Conservation (phyloP, 2,329 filamentous ascomycete species). For the Drechmeria coniospora region DNA sequence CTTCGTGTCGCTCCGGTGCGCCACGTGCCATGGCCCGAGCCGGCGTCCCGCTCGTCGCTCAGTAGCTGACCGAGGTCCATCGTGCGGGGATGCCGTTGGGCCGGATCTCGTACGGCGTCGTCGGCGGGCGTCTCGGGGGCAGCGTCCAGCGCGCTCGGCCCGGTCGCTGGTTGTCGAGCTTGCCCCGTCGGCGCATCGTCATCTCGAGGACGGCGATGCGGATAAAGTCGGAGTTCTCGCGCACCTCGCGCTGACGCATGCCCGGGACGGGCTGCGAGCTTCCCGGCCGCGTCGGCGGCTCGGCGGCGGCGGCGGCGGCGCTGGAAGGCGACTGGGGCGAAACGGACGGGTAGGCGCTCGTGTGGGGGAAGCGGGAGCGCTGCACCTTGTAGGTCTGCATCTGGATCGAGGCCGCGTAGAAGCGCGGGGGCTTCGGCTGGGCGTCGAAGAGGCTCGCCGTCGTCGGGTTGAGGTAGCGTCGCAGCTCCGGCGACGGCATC, state of each 20-base stretch:
- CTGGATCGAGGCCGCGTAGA: slow-evolving; percentile 52
- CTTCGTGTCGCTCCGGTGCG: too few species aligned
- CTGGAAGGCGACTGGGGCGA: slow-evolving; percentile 13
- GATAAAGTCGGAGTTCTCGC: slow-evolving; percentile 57
- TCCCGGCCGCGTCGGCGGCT: slow-evolving; percentile 9
- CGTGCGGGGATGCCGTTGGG: slow-evolving; percentile 42
- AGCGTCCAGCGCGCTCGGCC: slow-evolving; percentile 52
- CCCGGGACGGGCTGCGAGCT: slow-evolving; percentile 19
- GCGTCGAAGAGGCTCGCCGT: slow-evolving; percentile 21
- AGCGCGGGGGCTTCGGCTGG: slow-evolving; percentile 11
- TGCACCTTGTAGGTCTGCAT: slow-evolving; percentile 56
- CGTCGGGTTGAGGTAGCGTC: slow-evolving; percentile 52
- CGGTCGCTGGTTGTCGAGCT: slow-evolving; percentile 49
- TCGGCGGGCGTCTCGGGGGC: slow-evolving; percentile 43
- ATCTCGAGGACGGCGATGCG: slow-evolving; percentile 58
- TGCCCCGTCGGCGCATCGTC: slow-evolving; percentile 52
- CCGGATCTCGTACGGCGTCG: slow-evolving; percentile 39
- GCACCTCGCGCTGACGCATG: slow-evolving; percentile 49
- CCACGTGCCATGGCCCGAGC: slow-evolving; percentile 27
- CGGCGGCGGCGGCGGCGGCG: slow-evolving; percentile 15
- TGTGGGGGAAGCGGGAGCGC: slow-evolving; percentile 25
- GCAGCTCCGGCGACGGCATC: slow-evolving; percentile 49
- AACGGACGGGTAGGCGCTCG: slow-evolving; percentile 16
- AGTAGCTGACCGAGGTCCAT: slow-evolving; percentile 31
- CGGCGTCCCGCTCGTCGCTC: slow-evolving; percentile 21